Percentiles rank a stretch among this genome's conserved stretches.
phyloP scores from a whole-genome alignment of 148 eudicot species.

The Persicaria maculosa region DNA sequence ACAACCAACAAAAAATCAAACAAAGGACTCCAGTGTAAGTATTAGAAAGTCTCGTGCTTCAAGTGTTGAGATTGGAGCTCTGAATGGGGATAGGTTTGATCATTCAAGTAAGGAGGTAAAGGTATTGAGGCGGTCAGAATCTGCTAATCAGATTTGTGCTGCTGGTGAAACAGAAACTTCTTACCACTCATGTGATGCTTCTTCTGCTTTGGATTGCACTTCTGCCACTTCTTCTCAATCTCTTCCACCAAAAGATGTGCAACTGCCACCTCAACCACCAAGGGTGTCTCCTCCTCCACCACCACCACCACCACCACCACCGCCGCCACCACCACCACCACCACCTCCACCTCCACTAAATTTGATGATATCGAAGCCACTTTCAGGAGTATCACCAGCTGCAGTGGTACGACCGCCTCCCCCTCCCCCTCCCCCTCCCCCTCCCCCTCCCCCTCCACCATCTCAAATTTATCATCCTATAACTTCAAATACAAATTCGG shows the following conservation, averaged over 20 bases:
- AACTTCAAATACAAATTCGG: background rate
- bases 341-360: constrained; percentile 12
- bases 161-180: constrained; percentile 7
- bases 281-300: constrained; percentile 21
- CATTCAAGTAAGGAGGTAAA: constrained; percentile 21
- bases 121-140: constrained; percentile 16
- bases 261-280: constrained; percentile 11
- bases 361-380: background rate
- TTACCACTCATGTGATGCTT: background rate
- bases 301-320: constrained; percentile 17
- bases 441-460: background rate
- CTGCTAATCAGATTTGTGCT: constrained; percentile 12
- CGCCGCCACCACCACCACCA: constrained; percentile 19
- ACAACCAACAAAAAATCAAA: constrained; percentile 27
- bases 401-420: background rate
- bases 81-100: constrained; percentile 14
- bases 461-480: background rate
- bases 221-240: constrained; percentile 9
- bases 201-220: constrained; percentile 17
- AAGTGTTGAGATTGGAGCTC: constrained; percentile 21
- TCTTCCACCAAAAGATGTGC: constrained; percentile 15
- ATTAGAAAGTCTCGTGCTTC: constrained; percentile 34
- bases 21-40: constrained; percentile 35
- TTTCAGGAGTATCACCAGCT: background rate
- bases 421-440: background rate